phyloP scores from a whole-genome alignment of 2,329 filamentous ascomycete genomes.

The Capronia epimyces region DNA sequence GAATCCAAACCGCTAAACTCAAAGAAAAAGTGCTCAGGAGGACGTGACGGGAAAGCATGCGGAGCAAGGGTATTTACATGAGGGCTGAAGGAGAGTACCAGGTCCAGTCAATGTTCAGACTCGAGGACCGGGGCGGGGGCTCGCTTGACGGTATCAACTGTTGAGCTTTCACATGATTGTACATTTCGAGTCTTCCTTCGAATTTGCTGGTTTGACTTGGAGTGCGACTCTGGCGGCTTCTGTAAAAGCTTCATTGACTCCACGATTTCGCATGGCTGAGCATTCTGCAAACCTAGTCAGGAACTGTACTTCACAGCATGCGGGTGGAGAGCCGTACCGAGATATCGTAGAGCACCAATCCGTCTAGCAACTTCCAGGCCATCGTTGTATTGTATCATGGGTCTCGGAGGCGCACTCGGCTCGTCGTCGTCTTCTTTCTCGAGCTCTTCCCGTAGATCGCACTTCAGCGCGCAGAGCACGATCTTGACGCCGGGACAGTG shows the following conservation, averaged over 20 bases:
- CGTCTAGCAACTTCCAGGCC: conserved; percentile 84
- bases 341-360: conserved; percentile 87
- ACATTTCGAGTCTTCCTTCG: conserved; percentile 33
- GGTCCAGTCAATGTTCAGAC: neutral
- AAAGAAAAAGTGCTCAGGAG: neutral
- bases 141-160: neutral
- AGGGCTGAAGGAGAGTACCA: neutral
- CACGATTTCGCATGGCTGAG: conserved; percentile 95
- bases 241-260: conserved; percentile 97
- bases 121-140: neutral
- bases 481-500: conserved; percentile 95
- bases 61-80: conserved; percentile 13
- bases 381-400: conserved; percentile 76
- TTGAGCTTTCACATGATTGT: conserved; percentile 26
- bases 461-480: conserved; percentile 92
- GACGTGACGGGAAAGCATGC: neutral
- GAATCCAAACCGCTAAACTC: conserved; percentile 12
- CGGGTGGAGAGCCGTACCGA: conserved; percentile 50
- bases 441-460: conserved; percentile 82
- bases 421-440: conserved; percentile 59
- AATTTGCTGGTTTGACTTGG: conserved; percentile 40
- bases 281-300: conserved; percentile 58
- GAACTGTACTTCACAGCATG: neutral
- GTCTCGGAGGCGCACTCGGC: conserved; percentile 36
- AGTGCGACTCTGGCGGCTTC: conserved; percentile 93